phyloP scores from a whole-genome alignment of 306 rosid species.

The Gynostemma pentaphyllum region DNA sequence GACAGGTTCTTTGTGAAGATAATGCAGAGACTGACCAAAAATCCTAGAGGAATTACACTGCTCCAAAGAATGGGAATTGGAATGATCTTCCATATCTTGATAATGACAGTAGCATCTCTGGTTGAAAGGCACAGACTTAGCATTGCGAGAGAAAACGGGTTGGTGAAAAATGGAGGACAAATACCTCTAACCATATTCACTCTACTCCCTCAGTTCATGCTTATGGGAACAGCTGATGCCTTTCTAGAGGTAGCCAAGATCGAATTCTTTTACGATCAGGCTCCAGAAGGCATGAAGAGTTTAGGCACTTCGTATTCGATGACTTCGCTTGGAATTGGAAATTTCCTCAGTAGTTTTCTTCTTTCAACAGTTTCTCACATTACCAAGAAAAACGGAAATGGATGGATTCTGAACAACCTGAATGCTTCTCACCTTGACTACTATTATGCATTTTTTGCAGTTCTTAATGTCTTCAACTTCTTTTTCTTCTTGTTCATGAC shows the following conservation, averaged over 20 bases:
- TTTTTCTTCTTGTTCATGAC: conserved; percentile 22
- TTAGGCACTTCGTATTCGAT: conserved; percentile 68
- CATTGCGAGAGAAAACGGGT: conserved; percentile 33
- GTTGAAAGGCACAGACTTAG: conserved; percentile 54
- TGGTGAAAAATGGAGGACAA: conserved; percentile 27
- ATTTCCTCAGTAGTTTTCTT: conserved; percentile 64
- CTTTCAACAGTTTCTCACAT: conserved; percentile 55
- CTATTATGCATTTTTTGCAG: conserved; percentile 57
- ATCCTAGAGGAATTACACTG: conserved; percentile 78
- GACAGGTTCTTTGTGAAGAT: conserved; percentile 46
- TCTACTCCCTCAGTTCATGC: conserved; percentile 71
- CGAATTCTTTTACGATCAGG: conserved; percentile 89
- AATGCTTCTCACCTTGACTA: conserved; percentile 79
- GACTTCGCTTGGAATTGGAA: conserved; percentile 72
- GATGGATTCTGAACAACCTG: conserved; percentile 78
- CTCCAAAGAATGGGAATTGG: conserved; percentile 84
- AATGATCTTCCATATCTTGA: conserved; percentile 49
- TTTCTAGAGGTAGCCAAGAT: conserved; percentile 68
- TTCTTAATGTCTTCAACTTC: conserved; percentile 23
- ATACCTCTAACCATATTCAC: conserved; percentile 67
- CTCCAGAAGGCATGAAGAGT: conserved; percentile 81
- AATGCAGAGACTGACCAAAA: conserved; percentile 44
- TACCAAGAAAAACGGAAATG: conserved; percentile 39
- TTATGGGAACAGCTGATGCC: conserved; percentile 73
- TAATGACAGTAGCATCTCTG: conserved; percentile 52